Conservation (phyloP, 2,329 filamentous ascomycete species). For the Xylaria sp. region DNA sequence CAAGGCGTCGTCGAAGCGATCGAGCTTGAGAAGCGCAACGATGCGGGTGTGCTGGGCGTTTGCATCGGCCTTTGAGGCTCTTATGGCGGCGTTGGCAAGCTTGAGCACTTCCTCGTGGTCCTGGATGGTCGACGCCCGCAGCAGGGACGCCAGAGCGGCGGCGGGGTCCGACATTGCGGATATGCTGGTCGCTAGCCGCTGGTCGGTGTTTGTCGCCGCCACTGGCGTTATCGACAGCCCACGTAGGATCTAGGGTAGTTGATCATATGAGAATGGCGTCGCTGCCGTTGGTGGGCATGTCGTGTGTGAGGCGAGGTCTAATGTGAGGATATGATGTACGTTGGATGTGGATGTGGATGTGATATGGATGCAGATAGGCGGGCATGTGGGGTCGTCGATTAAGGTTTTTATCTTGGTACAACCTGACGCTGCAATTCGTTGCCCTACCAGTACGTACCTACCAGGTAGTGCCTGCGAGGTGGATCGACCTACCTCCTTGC, state of each 20-base stretch:
- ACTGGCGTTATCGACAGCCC: background rate
- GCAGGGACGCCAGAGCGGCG: constrained; percentile 63
- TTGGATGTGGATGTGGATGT: background rate
- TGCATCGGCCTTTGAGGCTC: constrained; percentile 65
- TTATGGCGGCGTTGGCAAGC: constrained; percentile 70
- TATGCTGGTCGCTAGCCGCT: background rate
- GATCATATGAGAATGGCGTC: background rate
- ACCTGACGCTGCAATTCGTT: too few species aligned
- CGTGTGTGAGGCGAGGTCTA: background rate
- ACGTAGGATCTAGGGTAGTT: background rate
- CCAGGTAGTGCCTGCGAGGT: too few species aligned
- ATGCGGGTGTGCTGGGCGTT: constrained; percentile 76
- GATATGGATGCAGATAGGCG: too few species aligned
- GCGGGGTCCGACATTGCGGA: constrained; percentile 58
- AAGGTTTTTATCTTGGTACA: background rate
- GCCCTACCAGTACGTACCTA: too few species aligned
- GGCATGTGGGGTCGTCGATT: constrained; percentile 3
- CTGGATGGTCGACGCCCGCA: constrained; percentile 66
- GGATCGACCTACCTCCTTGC: too few species aligned
- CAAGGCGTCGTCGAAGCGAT: constrained; percentile 82
- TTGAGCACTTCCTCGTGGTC: constrained; percentile 81
- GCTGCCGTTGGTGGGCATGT: background rate
- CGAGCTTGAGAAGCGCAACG: constrained; percentile 82
- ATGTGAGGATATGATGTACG: background rate
- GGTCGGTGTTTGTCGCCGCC: background rate